Evolutionary conservation across 257 asterid genomes (phyloP).

Genomic region (Leonotis leonurus): DNA sequence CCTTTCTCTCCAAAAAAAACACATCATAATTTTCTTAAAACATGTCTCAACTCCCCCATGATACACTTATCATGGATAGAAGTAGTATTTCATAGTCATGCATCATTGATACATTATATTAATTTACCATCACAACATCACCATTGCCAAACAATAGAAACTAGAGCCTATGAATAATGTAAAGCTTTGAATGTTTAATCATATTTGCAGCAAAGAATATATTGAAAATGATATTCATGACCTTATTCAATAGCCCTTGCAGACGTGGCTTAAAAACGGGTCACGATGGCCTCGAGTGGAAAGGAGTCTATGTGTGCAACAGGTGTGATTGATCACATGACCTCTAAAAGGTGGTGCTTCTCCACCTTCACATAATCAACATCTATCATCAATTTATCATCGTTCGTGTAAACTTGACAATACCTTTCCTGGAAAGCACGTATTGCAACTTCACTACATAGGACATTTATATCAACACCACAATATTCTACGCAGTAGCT

Average conservation of each 20-base stretch:
- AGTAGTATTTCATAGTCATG: too few relatives aligned
- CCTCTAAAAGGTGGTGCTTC: conserved; percentile 73
- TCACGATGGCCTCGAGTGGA: conserved; percentile 79
- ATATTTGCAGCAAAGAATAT: conserved; percentile 67
- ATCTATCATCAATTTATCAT: conserved; percentile 75
- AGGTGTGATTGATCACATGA: conserved; percentile 87
- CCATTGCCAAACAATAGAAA: conserved; percentile 68
- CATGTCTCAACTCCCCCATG: too few relatives aligned
- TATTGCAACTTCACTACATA: conserved; percentile 96
- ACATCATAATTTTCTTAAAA: too few relatives aligned
- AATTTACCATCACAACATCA: conserved; percentile 79
- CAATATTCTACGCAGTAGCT: conserved; percentile 95
- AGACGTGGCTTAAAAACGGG: conserved; percentile 77
- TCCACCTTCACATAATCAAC: conserved; percentile 83
- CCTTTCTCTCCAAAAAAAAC: too few relatives aligned
- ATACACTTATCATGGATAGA: too few relatives aligned
- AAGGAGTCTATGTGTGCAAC: conserved; percentile 97
- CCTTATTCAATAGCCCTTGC: conserved; percentile 51
- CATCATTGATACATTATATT: too few relatives aligned
- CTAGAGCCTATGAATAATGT: conserved; percentile 77
- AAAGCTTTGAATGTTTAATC: conserved; percentile 72
- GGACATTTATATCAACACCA: conserved; percentile 95
- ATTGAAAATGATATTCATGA: conserved; percentile 66
- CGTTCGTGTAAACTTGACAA: conserved; percentile 95
- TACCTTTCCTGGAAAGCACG: conserved; percentile 93